Conservation (phyloP, 2,329 filamentous ascomycete genomes). For the Ambrosiella xylebori region DNA sequence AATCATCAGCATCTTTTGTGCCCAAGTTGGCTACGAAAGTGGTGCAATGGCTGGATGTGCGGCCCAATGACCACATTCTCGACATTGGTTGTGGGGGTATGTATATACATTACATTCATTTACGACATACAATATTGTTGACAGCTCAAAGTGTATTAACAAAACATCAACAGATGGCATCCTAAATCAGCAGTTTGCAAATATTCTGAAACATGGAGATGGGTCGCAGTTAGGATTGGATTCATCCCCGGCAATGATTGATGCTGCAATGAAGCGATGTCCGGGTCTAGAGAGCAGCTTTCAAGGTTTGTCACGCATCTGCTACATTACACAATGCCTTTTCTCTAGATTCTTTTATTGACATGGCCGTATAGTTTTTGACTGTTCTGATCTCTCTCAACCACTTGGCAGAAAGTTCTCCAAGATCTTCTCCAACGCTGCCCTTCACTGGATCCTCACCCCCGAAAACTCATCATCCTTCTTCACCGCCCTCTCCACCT, state of each 20-base stretch:
- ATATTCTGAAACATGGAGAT: slow-evolving; percentile 27
- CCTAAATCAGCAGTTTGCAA: slow-evolving; percentile 36
- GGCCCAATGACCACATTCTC: slow-evolving; percentile 39
- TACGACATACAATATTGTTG: neutral
- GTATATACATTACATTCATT: slow-evolving; percentile 12
- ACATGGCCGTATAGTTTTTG: neutral
- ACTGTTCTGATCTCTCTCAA: slow-evolving; percentile 3
- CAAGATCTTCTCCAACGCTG: slow-evolving; percentile 50
- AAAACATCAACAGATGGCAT: slow-evolving; percentile 31
- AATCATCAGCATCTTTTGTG: slow-evolving; percentile 44
- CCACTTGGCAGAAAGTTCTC: slow-evolving; percentile 20
- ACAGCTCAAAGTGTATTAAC: neutral
- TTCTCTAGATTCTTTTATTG: too few relatives aligned
- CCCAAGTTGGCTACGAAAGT: slow-evolving; percentile 43
- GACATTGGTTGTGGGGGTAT: slow-evolving; percentile 48
- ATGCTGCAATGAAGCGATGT: slow-evolving; percentile 28
- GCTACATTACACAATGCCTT: neutral
- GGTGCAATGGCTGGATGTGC: slow-evolving; percentile 38
- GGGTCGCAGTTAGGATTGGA: slow-evolving; percentile 40
- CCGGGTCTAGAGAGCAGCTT: slow-evolving; percentile 25
- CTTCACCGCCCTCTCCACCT: slow-evolving; percentile 23
- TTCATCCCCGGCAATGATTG: slow-evolving; percentile 41
- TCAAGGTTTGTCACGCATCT: slow-evolving; percentile 21
- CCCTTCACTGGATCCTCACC: slow-evolving; percentile 43
- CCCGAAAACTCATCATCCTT: neutral